Base-by-base conservation (phyloP, 345 rosid species). In the Viola odorata region DNA sequence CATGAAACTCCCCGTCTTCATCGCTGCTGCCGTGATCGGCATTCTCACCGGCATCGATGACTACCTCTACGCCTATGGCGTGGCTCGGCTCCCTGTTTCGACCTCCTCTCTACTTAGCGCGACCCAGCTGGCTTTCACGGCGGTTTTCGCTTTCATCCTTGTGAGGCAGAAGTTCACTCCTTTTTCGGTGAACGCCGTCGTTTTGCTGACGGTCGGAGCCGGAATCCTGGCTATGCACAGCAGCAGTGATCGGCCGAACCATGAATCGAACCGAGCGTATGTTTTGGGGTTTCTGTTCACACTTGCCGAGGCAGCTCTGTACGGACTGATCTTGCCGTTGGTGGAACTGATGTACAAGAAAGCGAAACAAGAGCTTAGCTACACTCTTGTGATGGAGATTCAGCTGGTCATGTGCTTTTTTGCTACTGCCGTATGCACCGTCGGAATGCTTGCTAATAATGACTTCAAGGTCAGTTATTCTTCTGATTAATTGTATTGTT, bases 101-200 rank as follows among this genome's bases (percentile, higher is more conserved):
- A 91, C 96, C 0, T 80, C 96, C 32, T 38, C 97, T 36, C 73
- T 88, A 39, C 72, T 86, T 62, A 73, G 88, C 37, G 94, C 89
- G 0, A 50, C 81, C 12, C 95, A 86, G 69, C 73, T 88, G 78
- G 91, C 81, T 13, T 84, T 86, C 75, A 83, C 85, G 0, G 96
- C 95, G 1, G 75, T 39, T 45, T 91, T 88, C 50, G 85, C 96
- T 0, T 86, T 73, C 72, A 65, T 91, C 9, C 40, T 91, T 71
- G 96, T 91, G 42, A 84, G 70, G 40, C 85, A 91, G 40, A 83
- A 71, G 73, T 83, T 91, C 67, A 84, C 83, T 13, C 60, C 83
- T 7, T 88, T 69, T 40, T 71, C 89, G 5, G 71, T 79, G 53
- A 86, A 91, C 73, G 77, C 91, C 1, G 81, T 88, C 45, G 78